Conservation (phyloP, 2,329 filamentous ascomycete genomes). For the Hypoxylon sp. region DNA sequence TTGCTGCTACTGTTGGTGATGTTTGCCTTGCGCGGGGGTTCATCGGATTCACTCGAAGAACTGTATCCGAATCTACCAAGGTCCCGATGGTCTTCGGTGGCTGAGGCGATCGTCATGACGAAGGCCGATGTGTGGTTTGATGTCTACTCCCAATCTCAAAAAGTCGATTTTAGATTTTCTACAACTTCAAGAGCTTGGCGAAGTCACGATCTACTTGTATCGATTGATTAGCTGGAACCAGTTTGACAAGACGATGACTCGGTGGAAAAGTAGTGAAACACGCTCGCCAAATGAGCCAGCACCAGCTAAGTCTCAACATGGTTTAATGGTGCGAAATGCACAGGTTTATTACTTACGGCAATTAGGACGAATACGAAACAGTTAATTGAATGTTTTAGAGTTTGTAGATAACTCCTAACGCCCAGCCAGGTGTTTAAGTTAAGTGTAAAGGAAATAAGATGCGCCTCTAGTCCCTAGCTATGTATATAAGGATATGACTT, state of each 20-base stretch:
- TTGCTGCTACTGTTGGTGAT: conserved; percentile 48
- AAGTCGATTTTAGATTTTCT: conserved; percentile 6
- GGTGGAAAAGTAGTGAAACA: not conserved
- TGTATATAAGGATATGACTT: conserved; percentile 18
- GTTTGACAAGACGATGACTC: not conserved
- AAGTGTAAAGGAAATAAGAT: conserved; percentile 16
- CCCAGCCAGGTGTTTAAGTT: conserved; percentile 29
- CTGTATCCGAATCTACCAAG: conserved; percentile 58
- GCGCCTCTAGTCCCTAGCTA: conserved; percentile 23
- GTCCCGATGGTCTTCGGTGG: conserved; percentile 36
- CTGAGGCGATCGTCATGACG: conserved; percentile 28
- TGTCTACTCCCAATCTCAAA: conserved; percentile 1
- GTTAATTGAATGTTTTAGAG: conserved; percentile 11
- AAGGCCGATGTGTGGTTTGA: conserved; percentile 3
- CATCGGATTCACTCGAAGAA: conserved; percentile 63
- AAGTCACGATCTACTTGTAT: conserved; percentile 7
- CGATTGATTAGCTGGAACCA: conserved; percentile 10
- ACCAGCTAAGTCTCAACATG: not conserved
- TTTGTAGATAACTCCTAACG: conserved; percentile 31
- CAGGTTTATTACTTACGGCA: conserved; percentile 33
- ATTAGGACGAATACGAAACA: conserved; percentile 9
- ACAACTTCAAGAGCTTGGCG: conserved; percentile 1
- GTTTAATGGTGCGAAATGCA: too few species aligned
- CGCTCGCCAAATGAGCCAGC: not conserved
- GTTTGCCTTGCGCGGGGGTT: conserved; percentile 52